phyloP scores from a whole-genome alignment of 2,329 filamentous ascomycete species.

The Davidsoniella eucalypti region DNA sequence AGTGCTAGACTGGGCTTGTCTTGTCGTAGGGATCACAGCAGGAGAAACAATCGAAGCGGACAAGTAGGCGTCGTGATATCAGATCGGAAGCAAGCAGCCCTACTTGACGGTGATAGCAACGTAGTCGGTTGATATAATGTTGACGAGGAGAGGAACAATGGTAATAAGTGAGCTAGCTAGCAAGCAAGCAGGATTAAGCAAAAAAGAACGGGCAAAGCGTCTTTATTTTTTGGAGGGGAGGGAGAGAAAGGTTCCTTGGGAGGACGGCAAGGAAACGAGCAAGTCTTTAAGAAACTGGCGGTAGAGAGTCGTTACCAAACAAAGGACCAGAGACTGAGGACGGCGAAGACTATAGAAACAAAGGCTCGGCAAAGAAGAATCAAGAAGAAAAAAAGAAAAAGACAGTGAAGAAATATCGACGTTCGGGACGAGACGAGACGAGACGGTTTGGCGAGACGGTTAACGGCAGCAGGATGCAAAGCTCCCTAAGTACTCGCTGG shows the following conservation, averaged over 20 bases:
- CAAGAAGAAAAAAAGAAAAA: background rate
- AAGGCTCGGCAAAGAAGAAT: background rate
- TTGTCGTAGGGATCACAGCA: too few relatives aligned
- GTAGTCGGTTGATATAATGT: too few relatives aligned
- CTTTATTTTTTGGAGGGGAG: background rate
- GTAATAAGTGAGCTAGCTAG: background rate
- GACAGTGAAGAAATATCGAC: conserved; percentile 4
- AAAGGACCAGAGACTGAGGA: too few relatives aligned
- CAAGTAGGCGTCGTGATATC: too few relatives aligned
- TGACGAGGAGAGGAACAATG: background rate
- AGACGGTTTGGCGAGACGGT: conserved; percentile 11
- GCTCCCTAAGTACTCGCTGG: conserved; percentile 10
- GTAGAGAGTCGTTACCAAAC: too few relatives aligned
- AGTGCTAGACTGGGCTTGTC: background rate
- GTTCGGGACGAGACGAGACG: conserved; percentile 12
- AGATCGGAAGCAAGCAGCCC: too few relatives aligned
- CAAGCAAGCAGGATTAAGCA: background rate
- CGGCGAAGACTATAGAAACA: background rate
- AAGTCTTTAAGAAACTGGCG: too few relatives aligned
- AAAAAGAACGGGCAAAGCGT: background rate
- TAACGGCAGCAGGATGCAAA: conserved; percentile 13
- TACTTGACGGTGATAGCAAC: too few relatives aligned
- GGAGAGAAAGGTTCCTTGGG: background rate
- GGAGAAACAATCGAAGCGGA: too few relatives aligned
- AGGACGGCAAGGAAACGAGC: too few relatives aligned